Evolutionary conservation across 352 stramenopile species (phyloP), one percentile per base, ranked within the genome.

Genomic region (Lagenidium sp.): DNA sequence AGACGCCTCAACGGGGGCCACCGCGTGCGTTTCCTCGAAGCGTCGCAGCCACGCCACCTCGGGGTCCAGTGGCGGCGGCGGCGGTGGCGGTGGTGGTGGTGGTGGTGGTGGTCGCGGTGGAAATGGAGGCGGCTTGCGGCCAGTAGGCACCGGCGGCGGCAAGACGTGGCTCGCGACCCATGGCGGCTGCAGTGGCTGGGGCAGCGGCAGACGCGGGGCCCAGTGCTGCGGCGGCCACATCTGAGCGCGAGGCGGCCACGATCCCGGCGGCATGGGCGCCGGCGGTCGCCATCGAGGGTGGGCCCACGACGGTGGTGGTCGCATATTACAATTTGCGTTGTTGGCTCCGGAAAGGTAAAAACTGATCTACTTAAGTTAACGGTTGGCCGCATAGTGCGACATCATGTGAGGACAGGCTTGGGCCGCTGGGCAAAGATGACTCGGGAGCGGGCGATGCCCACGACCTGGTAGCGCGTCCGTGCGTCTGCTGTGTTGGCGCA

Each of bases 401-500:
- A n/a, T n/a, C n/a, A n/a, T n/a, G n/a, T 53, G 32, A 88, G 60
- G 12, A 93, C 69, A 2, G 82, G 82, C 41, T 94, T 90, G 3
- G 79, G 82, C 24, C 82, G 72, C 30, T 70, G 58, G 7, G 55
- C 59, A 58, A 94, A 94, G 36, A 94, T 44, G 20, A 94, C 51
- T 18, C 74, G 79, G 6, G 70, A 87, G 6, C 78, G 64, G 11
- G 82, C 82, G 21, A 94, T 82, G 21, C 82, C 82, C n/a, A 91
- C 66, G 22, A 94, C 73, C 24, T 87, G 57, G 36, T 89, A 94
- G n/a, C n/a, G 28, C 28, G 15, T 32, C 28, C 8, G 8, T 13
- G 28, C 28, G 28, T 32, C 28, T 15, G 28, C 15, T 15, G 28
- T 32, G 28, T 32, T 15, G 28, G 8, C 15, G 28, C 28, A 32